Base-by-base conservation (phyloP, 2,329 filamentous ascomycete genomes). In the Geosmithia putterillii region DNA sequence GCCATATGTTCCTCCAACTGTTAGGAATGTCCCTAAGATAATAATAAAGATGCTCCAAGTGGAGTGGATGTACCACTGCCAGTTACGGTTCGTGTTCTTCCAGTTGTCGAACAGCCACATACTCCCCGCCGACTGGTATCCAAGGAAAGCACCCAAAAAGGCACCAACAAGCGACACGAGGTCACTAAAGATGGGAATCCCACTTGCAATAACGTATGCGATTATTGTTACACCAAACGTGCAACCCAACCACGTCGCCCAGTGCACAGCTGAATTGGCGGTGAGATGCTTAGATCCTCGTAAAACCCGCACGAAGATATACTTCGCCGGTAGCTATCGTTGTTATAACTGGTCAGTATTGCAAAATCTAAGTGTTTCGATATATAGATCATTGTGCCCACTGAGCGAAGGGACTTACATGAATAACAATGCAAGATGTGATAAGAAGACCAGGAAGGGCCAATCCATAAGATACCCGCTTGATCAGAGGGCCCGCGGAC, bases 31-130 rank as follows among this genome's bases (percentile, higher is more conserved):
- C 4, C 38, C 38, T 7, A 21, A 17, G 9, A 40, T 12, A 20
- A 40, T 20, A 10, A 40, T 8, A 17, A 40, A 40, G 9, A 40
- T n/a, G 22, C 38, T 40, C 38, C 38, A 40, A 4, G 19, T 4
- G 15, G 17, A 17, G 17, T 25, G 18, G 2, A 28, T 15, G 12
- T 19, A 19, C 40, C 40, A 41, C 36, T 8, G 3, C 17, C 17
- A 38, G 4, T 9, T 38, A 14, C 36, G 36, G 4, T 40, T 43
- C 2, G 19, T 37, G 10, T 21, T 22, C 9, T 19, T 36, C 61
- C 61, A 66, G 44, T 67, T 62, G 47, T 67, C 62, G 41, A 65
- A 64, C 1, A 67, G 46, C 64, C 64, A 67, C 63, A 66, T 66
- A 48, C 53, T 56, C 9, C 61, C 63, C 54, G 50, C 48, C 1